Conservation (phyloP, 345 rosid species). For the Hypericum perforatum region DNA sequence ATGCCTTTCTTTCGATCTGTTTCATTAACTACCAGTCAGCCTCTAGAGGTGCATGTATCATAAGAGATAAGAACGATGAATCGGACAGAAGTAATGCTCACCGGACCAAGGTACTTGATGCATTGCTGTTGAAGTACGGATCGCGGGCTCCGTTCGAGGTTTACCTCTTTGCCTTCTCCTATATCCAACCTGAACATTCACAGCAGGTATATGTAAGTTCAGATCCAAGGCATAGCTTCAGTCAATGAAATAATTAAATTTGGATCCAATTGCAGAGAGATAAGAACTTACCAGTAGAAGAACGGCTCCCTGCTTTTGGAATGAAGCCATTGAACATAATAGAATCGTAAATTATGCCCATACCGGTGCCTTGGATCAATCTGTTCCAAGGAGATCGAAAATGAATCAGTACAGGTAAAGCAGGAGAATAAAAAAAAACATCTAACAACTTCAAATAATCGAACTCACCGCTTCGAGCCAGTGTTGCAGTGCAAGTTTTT, state of each 20-base stretch:
- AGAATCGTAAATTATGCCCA: slow-evolving; percentile 85
- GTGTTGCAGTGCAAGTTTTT: slow-evolving; percentile 69
- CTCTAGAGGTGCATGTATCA: slow-evolving; percentile 3
- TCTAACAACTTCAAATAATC: background rate
- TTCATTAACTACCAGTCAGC: no score
- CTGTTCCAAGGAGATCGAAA: slow-evolving; percentile 24
- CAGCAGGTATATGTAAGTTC: slow-evolving; percentile 8
- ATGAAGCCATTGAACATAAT: slow-evolving; percentile 66
- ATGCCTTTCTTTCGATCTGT: slow-evolving; percentile 75
- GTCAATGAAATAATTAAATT: background rate
- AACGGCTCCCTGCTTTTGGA: slow-evolving; percentile 90
- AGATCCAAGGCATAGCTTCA: slow-evolving; percentile 10
- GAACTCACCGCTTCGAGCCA: slow-evolving; percentile 97
- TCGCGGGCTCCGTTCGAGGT: slow-evolving; percentile 61
- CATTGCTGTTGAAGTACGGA: slow-evolving; percentile 74
- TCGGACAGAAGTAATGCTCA: slow-evolving; percentile 20
- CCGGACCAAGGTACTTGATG: slow-evolving; percentile 94
- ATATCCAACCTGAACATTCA: slow-evolving; percentile 70
- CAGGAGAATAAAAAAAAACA: background rate
- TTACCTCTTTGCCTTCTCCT: slow-evolving; percentile 88
- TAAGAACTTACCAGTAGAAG: slow-evolving; percentile 76
- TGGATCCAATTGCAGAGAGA: background rate
- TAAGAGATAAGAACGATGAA: background rate
- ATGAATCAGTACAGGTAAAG: slow-evolving; percentile 12
- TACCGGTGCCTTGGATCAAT: slow-evolving; percentile 94